Evolutionary conservation across 139 green algal species (phyloP), one percentile per base, ranked within the genome.

Genomic region (Picochlorum sp.): DNA sequence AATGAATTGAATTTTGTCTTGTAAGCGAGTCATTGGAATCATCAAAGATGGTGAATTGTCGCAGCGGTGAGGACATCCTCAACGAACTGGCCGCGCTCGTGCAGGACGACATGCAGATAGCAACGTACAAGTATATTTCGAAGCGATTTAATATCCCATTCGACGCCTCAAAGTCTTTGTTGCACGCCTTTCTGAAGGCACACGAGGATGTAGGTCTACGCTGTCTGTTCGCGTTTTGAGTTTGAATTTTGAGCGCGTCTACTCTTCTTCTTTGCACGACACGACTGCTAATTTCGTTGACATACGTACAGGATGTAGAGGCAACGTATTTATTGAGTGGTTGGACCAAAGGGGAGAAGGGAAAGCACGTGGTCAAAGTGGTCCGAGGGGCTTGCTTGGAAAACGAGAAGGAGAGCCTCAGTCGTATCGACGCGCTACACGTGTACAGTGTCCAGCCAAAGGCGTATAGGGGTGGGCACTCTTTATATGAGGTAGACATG

Each of bases 41-140:
- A 41, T 41, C 8, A 4, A 11, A 41, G 5, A 41, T 41, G 34
- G 34, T 41, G 34, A 11, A 9, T 41, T 41, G 34, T 41, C 34
- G 34, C 8, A 41, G 34, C 34, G 34, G 34, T 11, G 34, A 41
- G 47, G 18, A 54, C 18, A 20, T 54, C n/a, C 6, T 54, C 18
- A 54, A 54, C n/a, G 6, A 54, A 24, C 62, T 68, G 20, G 18
- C 37, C 28, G n/a, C 21, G 16, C 18, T 47, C 18, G 50, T 65
- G n/a, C 6, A 49, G 13, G 20, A 49, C 57, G 41, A 65, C 7
- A 21, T 60, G 7, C 64, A 84, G 70, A 63, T 67, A 13, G 62
- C 83, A 10, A 76, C 75, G 3, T 84, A 71, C 61, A 84, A 84
- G 50, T 83, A 75, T 69, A 54, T 83, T 8, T 66, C 74, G 1